phyloP scores from a whole-genome alignment of 148 eudicot genomes.

The Vaccinium darrowii region DNA sequence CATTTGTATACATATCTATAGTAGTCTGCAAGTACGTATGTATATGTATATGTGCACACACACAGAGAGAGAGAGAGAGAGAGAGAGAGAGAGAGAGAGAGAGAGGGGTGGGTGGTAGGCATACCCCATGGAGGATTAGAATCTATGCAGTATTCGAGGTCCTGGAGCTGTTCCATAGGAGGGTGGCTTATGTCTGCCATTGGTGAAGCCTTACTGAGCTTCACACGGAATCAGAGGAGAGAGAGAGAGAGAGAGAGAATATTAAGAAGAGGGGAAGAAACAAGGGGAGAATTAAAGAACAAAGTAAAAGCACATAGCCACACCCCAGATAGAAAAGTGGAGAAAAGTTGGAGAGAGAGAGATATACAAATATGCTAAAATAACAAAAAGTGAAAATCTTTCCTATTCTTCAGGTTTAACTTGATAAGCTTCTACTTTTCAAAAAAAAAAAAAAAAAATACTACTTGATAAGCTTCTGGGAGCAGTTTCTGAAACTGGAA shows the following conservation, averaged over 20 bases:
- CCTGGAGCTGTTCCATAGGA: conserved; percentile 99
- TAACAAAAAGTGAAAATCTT: neutral
- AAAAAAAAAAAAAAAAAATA: too few species aligned
- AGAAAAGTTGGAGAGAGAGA: conserved; percentile 10
- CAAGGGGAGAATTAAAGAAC: conserved; percentile 15
- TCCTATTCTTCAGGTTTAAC: neutral
- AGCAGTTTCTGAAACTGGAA: neutral
- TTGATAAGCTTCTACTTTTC: neutral
- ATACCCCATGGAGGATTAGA: conserved; percentile 99
- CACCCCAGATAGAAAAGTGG: conserved; percentile 7
- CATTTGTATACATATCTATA: neutral
- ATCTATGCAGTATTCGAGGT: conserved; percentile 98
- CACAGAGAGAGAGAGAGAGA: neutral
- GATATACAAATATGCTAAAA: neutral
- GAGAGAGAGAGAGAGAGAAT: conserved; percentile 16
- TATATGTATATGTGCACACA: neutral
- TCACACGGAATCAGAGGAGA: conserved; percentile 19
- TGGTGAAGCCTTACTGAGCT: conserved; percentile 33
- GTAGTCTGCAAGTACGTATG: neutral
- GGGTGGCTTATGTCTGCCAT: conserved; percentile 87
- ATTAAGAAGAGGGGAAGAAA: conserved; percentile 2
- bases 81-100: neutral
- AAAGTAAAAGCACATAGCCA: conserved; percentile 14
- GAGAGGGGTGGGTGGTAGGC: conserved; percentile 5
- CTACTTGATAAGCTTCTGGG: neutral